A percentile compares a stretch with the other conserved stretches of the same genome.
phyloP scores from a whole-genome alignment of 495 filamentous ascomycete genomes.

The Neurospora tetraspora region DNA sequence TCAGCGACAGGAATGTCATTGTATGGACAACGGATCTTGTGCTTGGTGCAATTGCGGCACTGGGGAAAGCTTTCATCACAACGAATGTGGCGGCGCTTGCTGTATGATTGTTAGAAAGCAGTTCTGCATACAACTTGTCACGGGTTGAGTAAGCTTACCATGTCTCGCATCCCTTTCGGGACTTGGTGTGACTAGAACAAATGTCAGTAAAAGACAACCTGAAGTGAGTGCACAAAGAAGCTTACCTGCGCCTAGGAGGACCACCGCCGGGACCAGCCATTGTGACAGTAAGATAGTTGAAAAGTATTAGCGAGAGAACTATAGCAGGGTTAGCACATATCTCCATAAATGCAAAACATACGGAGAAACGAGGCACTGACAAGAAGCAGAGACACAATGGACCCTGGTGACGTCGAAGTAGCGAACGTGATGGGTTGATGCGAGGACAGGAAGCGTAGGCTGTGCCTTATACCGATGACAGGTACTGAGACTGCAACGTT shows the following conservation, averaged over 20 bases:
- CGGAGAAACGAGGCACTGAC: slow-evolving; percentile 17
- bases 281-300: slow-evolving; percentile 21
- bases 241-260: slow-evolving; percentile 54
- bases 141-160: slow-evolving; percentile 40
- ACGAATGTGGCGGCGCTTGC: slow-evolving; percentile 90
- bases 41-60: slow-evolving; percentile 97
- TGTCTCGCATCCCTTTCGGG: slow-evolving; percentile 90
- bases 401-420: slow-evolving; percentile 18
- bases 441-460: slow-evolving; percentile 17
- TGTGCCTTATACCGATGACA: neutral
- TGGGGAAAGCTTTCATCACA: slow-evolving; percentile 97
- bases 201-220: neutral
- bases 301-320: slow-evolving; percentile 35
- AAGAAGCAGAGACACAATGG: slow-evolving; percentile 29
- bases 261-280: slow-evolving; percentile 69
- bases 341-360: neutral
- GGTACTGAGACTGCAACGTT: neutral
- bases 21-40: slow-evolving; percentile 96
- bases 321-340: slow-evolving; percentile 5
- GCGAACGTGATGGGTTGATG: slow-evolving; percentile 29
- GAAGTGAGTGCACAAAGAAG: slow-evolving; percentile 3
- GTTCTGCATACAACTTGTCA: neutral
- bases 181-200: slow-evolving; percentile 79
- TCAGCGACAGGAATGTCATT: slow-evolving; percentile 66
- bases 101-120: slow-evolving; percentile 17